These are phyloP conservation scores for Ilyonectria destructans DNA, from an alignment of 2,329 filamentous ascomycete genomes.

Conservation along the genomic window DNA sequence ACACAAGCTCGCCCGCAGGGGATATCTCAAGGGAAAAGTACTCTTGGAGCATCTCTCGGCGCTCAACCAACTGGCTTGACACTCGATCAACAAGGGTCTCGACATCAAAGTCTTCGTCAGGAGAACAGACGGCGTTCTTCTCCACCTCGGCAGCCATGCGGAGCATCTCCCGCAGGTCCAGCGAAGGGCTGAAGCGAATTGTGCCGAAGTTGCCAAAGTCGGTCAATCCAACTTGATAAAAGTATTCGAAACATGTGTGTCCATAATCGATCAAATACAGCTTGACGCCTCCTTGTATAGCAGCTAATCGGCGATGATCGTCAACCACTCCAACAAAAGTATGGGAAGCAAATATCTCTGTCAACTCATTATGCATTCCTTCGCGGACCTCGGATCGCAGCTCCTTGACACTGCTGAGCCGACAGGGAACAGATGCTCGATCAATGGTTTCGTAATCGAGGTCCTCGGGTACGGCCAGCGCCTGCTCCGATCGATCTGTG, in stretches of 20 bases:
- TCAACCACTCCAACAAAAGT: conserved; percentile 97
- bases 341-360: conserved; percentile 88
- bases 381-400: conserved; percentile 87
- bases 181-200: conserved; percentile 84
- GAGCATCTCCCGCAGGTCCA: conserved; percentile 81
- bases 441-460: conserved; percentile 82
- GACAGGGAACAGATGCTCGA: conserved; percentile 79
- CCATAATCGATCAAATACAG: conserved; percentile 96
- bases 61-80: conserved; percentile 78
- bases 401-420: conserved; percentile 87
- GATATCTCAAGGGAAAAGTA: conserved; percentile 93
- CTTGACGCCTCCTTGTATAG: conserved; percentile 93
- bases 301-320: conserved; percentile 87
- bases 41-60: conserved; percentile 89
- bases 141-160: conserved; percentile 82
- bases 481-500: conserved; percentile 52
- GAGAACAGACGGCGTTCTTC: conserved; percentile 60
- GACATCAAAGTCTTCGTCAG: conserved; percentile 75
- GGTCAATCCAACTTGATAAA: conserved; percentile 94
- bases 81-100: conserved; percentile 78
- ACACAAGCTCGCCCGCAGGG: conserved; percentile 81
- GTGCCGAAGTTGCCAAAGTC: conserved; percentile 96
- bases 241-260: conserved; percentile 87
- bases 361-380: conserved; percentile 86
- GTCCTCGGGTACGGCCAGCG: conserved; percentile 61